phyloP scores from a whole-genome alignment of 345 rosid species.

The Abelmoschus esculentus region DNA sequence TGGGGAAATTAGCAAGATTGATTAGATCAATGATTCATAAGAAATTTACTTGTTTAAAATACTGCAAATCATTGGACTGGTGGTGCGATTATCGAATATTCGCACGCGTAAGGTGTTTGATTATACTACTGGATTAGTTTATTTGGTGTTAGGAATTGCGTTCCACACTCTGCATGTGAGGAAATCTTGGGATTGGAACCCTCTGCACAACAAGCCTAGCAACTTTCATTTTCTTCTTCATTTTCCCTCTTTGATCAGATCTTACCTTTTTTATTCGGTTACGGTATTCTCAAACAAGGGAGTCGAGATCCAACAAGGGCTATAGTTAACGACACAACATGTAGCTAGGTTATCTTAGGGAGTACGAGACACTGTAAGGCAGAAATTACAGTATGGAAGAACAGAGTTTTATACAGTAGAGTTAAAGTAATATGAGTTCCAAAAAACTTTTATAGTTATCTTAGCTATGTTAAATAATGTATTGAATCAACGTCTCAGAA shows the following conservation, averaged over 20 bases:
- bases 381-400: no score
- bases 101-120: constrained; percentile 46
- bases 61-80: constrained; percentile 3
- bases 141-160: constrained; percentile 17
- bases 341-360: background rate
- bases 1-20: constrained; percentile 10
- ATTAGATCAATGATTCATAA: constrained; percentile 38
- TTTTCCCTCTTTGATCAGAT: constrained; percentile 12
- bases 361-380: background rate
- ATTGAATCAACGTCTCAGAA: no score
- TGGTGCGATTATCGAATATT: constrained; percentile 48
- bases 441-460: no score
- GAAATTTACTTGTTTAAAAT: background rate
- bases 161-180: constrained; percentile 44
- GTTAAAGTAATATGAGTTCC: no score
- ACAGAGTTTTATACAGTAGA: no score
- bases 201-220: constrained; percentile 22
- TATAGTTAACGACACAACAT: background rate
- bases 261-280: no score
- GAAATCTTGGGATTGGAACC: constrained; percentile 46
- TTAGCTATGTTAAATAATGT: no score
- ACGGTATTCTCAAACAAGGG: no score
- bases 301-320: no score
- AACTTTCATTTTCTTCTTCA: background rate
- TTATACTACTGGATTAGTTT: constrained; percentile 6